Evolutionary conservation across 495 filamentous ascomycete genomes (phyloP).

Genomic region (Rhypophila decipiens): DNA sequence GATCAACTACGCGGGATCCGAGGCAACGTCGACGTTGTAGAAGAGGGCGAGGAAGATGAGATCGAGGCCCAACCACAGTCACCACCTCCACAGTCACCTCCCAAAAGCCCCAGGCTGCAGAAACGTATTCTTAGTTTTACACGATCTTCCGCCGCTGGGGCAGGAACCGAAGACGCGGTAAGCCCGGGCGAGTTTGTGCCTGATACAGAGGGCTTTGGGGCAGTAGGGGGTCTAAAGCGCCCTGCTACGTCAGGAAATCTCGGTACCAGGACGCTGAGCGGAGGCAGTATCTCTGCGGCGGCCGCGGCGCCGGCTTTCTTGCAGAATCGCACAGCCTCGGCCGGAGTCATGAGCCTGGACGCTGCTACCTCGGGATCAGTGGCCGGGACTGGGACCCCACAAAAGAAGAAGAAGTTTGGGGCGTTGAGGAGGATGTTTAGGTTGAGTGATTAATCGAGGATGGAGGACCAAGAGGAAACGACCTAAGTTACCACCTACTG

Average conservation of each 20-base stretch:
- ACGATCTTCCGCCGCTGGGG: conserved; percentile 1
- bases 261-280: conserved; percentile 22
- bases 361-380: conserved; percentile 19
- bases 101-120: conserved; percentile 24
- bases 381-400: conserved; percentile 25
- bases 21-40: not conserved
- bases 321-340: conserved; percentile 14
- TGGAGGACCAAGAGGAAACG: not conserved
- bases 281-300: conserved; percentile 1
- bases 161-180: conserved; percentile 1
- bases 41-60: conserved; percentile 4
- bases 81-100: not conserved
- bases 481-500: not conserved
- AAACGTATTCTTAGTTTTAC: conserved; percentile 21
- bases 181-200: not conserved
- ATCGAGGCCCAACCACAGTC: not conserved
- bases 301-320: conserved; percentile 2
- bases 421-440: conserved; percentile 51
- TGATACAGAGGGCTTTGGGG: conserved; percentile 4
- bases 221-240: conserved; percentile 8
- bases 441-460: conserved; percentile 35
- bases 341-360: conserved; percentile 10
- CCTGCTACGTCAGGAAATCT: conserved; percentile 26
- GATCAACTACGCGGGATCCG: conserved; percentile 32
- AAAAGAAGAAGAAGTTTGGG: conserved; percentile 58